These are phyloP conservation scores for Nicotiana tabacum DNA, from an alignment of 257 asterid genomes.

Conservation along the genomic window DNA sequence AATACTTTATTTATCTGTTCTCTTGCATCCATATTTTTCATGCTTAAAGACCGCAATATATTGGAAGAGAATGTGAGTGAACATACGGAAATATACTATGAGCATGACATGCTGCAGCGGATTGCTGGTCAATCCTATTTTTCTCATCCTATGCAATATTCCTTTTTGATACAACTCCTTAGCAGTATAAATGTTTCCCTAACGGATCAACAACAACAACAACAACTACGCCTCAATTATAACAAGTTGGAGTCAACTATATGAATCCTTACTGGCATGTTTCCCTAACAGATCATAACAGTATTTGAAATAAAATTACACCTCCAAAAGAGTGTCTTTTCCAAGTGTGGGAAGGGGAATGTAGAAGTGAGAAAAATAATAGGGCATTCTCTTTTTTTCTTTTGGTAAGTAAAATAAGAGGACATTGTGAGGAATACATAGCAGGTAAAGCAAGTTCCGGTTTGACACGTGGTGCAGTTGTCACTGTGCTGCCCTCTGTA, in stretches of 20 bases:
- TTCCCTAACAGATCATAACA: not conserved
- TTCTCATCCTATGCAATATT: not conserved
- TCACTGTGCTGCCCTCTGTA: slow-evolving; percentile 45
- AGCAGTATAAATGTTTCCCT: not conserved
- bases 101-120: not conserved
- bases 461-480: slow-evolving; percentile 86
- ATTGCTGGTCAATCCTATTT: not conserved
- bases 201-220: not conserved
- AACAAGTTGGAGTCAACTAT: too few species aligned
- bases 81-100: not conserved
- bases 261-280: not conserved
- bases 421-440: slow-evolving; percentile 37
- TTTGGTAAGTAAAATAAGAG: not conserved
- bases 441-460: slow-evolving; percentile 80
- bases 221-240: too few species aligned
- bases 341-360: not conserved
- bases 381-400: not conserved
- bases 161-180: not conserved
- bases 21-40: not conserved
- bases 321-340: not conserved
- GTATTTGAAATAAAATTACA: not conserved
- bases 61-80: not conserved
- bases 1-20: not conserved
- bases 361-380: not conserved
- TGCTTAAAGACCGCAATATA: not conserved